phyloP scores from a whole-genome alignment of 2,329 filamentous ascomycete species.

The Sporothrix inflata region DNA sequence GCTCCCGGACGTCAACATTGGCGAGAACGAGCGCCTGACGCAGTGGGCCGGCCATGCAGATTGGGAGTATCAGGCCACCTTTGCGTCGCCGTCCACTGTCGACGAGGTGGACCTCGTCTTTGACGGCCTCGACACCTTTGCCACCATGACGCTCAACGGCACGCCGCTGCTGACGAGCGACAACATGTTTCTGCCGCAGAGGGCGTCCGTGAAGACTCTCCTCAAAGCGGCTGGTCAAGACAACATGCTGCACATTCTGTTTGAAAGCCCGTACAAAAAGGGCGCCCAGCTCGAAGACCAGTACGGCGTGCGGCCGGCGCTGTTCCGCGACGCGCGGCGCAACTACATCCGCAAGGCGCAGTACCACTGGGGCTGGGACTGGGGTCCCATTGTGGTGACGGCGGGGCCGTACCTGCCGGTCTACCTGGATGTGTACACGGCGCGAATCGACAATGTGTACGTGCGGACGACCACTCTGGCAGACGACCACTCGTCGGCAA shows the following conservation, averaged over 20 bases:
- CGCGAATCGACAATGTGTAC: constrained; percentile 56
- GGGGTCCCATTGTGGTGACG: constrained; percentile 68
- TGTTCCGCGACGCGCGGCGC: constrained; percentile 67
- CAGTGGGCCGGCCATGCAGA: constrained; percentile 75
- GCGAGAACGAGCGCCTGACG: constrained; percentile 73
- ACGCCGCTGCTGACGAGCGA: constrained; percentile 67
- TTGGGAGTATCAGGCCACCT: constrained; percentile 71
- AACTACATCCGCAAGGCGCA: constrained; percentile 66
- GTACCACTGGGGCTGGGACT: constrained; percentile 78
- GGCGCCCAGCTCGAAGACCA: constrained; percentile 65
- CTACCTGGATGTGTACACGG: constrained; percentile 69
- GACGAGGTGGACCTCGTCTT: constrained; percentile 57
- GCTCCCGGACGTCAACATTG: constrained; percentile 71
- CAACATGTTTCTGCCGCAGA: constrained; percentile 78
- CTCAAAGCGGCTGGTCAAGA: constrained; percentile 49
- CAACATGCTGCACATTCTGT: constrained; percentile 65
- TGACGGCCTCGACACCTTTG: constrained; percentile 80
- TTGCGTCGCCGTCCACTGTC: constrained; percentile 48
- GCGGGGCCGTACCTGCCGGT: constrained; percentile 75
- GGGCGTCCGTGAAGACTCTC: constrained; percentile 62
- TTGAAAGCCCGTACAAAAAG: constrained; percentile 65
- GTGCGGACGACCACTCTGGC: constrained; percentile 55
- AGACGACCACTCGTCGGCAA: not conserved
- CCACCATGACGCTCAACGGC: constrained; percentile 72
- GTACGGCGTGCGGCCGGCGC: constrained; percentile 56